phyloP scores from a whole-genome alignment of 2,329 filamentous ascomycete species.

The Colletotrichum eleusines region DNA sequence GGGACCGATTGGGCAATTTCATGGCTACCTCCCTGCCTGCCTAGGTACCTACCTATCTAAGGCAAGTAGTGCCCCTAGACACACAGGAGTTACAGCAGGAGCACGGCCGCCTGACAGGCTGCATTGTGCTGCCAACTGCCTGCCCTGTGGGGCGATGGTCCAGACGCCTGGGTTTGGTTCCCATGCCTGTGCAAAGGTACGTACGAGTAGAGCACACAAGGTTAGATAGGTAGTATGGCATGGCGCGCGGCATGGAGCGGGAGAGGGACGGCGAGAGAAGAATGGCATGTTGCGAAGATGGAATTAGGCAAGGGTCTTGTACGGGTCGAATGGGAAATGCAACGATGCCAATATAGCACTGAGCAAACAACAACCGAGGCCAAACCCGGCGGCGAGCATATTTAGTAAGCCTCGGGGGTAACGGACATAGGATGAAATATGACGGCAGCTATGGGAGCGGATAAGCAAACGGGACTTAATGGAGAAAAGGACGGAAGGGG shows the following conservation, averaged over 20 bases:
- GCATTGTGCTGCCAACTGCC: conserved; percentile 20
- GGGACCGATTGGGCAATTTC: conserved; percentile 31
- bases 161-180: conserved; percentile 27
- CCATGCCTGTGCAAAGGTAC: neutral
- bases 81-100: neutral
- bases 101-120: conserved; percentile 18
- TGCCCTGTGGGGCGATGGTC: conserved; percentile 29
- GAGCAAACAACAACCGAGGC: neutral
- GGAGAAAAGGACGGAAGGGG: neutral
- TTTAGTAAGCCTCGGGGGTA: neutral
- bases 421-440: conserved; percentile 10
- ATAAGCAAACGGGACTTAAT: conserved; percentile 22
- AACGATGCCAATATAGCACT: conserved; percentile 9
- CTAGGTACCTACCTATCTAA: neutral
- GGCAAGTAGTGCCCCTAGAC: neutral
- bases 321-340: conserved; percentile 8
- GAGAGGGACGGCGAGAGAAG: neutral
- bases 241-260: conserved; percentile 12
- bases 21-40: neutral
- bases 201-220: neutral
- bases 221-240: conserved; percentile 4
- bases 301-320: conserved; percentile 26
- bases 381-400: neutral
- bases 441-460: conserved; percentile 16
- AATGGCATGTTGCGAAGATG: conserved; percentile 14